Evolutionary conservation across 1,284 basidiomycete genomes (phyloP).

Genomic region (Pseudozyma thailandica): DNA sequence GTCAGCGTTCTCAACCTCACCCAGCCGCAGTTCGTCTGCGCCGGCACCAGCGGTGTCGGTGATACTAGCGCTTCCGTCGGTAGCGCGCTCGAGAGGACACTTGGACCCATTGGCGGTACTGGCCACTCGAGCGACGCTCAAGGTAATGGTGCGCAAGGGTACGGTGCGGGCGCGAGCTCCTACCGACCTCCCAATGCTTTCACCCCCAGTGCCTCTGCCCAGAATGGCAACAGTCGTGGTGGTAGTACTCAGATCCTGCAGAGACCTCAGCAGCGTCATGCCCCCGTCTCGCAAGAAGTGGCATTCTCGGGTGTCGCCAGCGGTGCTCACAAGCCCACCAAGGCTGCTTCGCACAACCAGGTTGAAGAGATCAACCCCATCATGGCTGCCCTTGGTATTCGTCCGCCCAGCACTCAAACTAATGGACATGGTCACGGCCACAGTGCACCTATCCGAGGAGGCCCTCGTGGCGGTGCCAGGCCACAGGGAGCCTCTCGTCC

Average conservation of each 20-base stretch:
- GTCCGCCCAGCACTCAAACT: constrained; percentile 18
- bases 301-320: constrained; percentile 52
- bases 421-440: constrained; percentile 14
- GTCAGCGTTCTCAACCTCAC: constrained; percentile 63
- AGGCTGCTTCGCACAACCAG: constrained; percentile 12
- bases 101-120: constrained; percentile 44
- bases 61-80: constrained; percentile 46
- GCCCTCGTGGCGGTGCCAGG: constrained; percentile 30
- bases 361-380: constrained; percentile 45
- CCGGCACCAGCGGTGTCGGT: constrained; percentile 22
- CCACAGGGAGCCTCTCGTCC: constrained; percentile 15
- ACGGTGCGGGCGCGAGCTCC: constrained; percentile 23
- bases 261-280: constrained; percentile 37
- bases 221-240: constrained; percentile 22
- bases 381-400: constrained; percentile 50
- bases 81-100: constrained; percentile 49
- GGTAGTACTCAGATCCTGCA: constrained; percentile 43
- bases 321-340: constrained; percentile 41
- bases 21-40: constrained; percentile 60
- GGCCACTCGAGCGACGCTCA: constrained; percentile 24
- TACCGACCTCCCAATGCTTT: constrained; percentile 51
- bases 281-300: constrained; percentile 39
- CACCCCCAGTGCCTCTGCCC: constrained; percentile 25
- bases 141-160: constrained; percentile 31
- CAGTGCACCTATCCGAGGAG: constrained; percentile 13